Evolutionary conservation across 768 basidiomycete genomes (phyloP), one percentile per base, ranked within the genome.

Genomic region (Macrolepiota dolichaula): DNA sequence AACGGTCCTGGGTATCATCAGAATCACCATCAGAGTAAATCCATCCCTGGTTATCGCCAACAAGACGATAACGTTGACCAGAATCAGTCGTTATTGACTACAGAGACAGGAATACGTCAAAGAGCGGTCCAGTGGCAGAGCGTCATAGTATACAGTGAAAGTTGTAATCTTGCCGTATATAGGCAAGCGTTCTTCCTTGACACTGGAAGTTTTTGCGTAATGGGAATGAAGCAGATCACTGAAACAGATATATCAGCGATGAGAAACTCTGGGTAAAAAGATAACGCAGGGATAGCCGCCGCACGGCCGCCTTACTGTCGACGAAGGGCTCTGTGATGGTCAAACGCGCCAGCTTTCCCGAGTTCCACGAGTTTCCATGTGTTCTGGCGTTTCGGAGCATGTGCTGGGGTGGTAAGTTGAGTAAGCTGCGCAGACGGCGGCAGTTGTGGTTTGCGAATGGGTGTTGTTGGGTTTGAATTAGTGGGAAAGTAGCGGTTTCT

Each of bases 401-500:
- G 49, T 17, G 57, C 1, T 12, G 29, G 6, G 47, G 47, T 50
- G 19, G 13, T 37, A n/a, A 7, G n/a, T 22, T 22, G n/a, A 5
- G 19, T 38, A 12, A 42, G 19, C 15, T 25, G n/a, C 1, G 27
- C 19, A 53, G 53, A n/a, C 36, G 52, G 59, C 55, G 24, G 65
- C 17, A 44, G 60, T 59, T 11, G 64, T 59, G 50, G 59, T 53
- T 29, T 64, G 55, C 51, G 63, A 24, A 32, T 64, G 51, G 61
- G 56, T 51, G 67, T 40, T 10, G 49, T 49, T 56, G 74, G 78
- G 40, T 70, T 74, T 1, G 80, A 80, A 24, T 80, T 76, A 12
- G 79, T 36, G 24, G 86, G 82, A 65, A 86, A 88, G 68, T 88
- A 87, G 10, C 86, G 78, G 42, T 82, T 80, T 57, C 69, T 73